A percentile compares a stretch with the other conserved stretches of the same genome.
Conservation (phyloP, 2,329 filamentous ascomycete genomes). For the Phoma sp. region DNA sequence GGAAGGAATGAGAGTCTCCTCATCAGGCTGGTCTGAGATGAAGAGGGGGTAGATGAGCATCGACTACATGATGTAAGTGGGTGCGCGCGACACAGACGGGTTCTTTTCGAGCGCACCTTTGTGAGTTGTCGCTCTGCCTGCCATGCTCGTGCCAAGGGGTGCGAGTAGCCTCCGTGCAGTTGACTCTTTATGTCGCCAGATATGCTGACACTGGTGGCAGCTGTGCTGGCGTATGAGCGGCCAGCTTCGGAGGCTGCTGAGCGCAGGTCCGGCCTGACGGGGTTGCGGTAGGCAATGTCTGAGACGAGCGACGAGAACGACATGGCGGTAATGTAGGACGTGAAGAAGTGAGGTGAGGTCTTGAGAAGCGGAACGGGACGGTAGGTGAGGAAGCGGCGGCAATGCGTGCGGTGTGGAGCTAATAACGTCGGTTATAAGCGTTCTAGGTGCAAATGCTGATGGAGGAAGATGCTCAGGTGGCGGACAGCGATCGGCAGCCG, state of each 20-base stretch:
- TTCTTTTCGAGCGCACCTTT: slow-evolving; percentile 46
- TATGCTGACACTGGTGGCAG: slow-evolving; percentile 60
- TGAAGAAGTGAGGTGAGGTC: background rate
- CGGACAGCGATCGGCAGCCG: slow-evolving; percentile 11
- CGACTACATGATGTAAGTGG: slow-evolving; percentile 63
- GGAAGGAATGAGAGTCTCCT: slow-evolving; percentile 88
- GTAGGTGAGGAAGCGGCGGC: background rate
- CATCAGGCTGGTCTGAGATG: slow-evolving; percentile 91
- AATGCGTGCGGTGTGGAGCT: slow-evolving; percentile 7
- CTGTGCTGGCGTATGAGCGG: slow-evolving; percentile 58
- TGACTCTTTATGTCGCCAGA: slow-evolving; percentile 59
- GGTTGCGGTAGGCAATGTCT: slow-evolving; percentile 58
- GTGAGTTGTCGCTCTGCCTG: slow-evolving; percentile 61
- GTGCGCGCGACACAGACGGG: background rate
- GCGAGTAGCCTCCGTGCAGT: slow-evolving; percentile 60
- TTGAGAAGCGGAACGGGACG: background rate
- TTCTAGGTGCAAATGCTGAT: slow-evolving; percentile 12
- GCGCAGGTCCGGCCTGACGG: slow-evolving; percentile 49
- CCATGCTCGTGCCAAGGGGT: slow-evolving; percentile 59
- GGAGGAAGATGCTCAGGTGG: slow-evolving; percentile 11
- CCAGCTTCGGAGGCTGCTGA: slow-evolving; percentile 56
- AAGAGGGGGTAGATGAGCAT: slow-evolving; percentile 99
- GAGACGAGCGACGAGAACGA: slow-evolving; percentile 61
- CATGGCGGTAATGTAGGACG: slow-evolving; percentile 42
- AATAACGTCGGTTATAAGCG: slow-evolving; percentile 15